Evolutionary conservation across 148 eudicot genomes (phyloP).

Genomic region (Rhododendron molle): DNA sequence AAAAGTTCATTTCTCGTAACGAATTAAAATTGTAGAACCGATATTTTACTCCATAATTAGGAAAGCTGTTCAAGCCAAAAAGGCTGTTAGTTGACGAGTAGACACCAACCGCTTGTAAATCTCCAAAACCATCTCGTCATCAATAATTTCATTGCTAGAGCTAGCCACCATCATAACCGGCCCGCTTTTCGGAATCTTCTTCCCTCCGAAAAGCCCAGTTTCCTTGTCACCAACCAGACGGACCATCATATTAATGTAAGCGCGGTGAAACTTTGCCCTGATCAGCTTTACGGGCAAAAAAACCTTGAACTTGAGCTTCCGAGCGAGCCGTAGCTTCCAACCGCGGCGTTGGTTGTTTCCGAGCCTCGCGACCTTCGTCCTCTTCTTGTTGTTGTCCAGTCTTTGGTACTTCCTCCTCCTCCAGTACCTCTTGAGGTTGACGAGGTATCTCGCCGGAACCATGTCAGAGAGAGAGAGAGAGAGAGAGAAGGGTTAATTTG

Average conservation of each 20-base stretch:
- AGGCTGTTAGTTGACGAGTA: slow-evolving; percentile 5
- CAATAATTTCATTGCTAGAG: background rate
- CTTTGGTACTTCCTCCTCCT: slow-evolving; percentile 19
- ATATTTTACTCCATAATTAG: background rate
- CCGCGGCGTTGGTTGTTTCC: slow-evolving; percentile 6
- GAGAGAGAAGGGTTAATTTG: background rate
- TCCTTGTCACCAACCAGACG: background rate
- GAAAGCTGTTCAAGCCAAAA: background rate
- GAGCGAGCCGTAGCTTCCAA: background rate
- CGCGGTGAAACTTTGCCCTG: background rate
- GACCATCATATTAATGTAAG: background rate
- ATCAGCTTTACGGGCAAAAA: slow-evolving; percentile 12
- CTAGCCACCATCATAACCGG: background rate
- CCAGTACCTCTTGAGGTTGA: slow-evolving; percentile 15
- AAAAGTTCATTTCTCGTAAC: background rate
- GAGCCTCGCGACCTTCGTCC: slow-evolving; percentile 14
- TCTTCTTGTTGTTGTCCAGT: slow-evolving; percentile 2
- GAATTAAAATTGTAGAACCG: background rate
- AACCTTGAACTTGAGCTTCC: slow-evolving; percentile 4
- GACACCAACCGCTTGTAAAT: slow-evolving; percentile 13
- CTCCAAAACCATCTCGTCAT: slow-evolving; percentile 17
- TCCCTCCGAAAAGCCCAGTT: background rate
- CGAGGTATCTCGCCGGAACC: background rate
- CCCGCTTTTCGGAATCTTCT: background rate
- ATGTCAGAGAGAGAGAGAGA: background rate